Base-by-base conservation (phyloP, 495 filamentous ascomycete genomes). In the Corynascus novoguineensis region DNA sequence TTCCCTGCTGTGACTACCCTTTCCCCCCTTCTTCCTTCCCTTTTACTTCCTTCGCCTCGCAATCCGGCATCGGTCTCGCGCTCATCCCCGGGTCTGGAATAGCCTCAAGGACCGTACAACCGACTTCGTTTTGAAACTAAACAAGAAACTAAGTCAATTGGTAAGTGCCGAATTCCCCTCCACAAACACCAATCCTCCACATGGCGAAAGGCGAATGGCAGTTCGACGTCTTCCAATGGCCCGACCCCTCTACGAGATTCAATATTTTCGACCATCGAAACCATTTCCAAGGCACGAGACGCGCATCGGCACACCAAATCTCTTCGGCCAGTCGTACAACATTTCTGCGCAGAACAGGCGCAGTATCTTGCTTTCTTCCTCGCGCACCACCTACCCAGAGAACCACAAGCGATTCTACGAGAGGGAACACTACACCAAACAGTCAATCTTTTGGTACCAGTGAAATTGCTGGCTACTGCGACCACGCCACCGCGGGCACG, bases 11-110 rank as follows among this genome's bases (percentile, higher is more conserved):
- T 35, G 19, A 22, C 51, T 34, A 53, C 37, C 63, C 53, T 53
- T 34, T 55, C 37, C 63, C 53, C 58, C 34, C 19, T 31, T 28
- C 50, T 50, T 29, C 32, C 38, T 40, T 59, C 25, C 49, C 58
- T 50, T 59, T 53, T 58, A 59, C 63, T 63, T 61, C 61, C 57
- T 48, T 45, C 50, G 63, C n/a, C 55, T 47, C 50, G 19, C 58
- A 53, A 22, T 50, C 56, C 49, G 28, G 55, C 38, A 11, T 37
- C 47, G 56, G 42, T 54, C 8, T 55, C 57, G 57, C 59, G 58
- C 54, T 51, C 48, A 44, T 49, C 42, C 35, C 44, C 58, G 45
- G 24, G 24, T 49, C 35, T 19, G 28, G 21, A 35, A 51, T 11
- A 61, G 53, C n/a, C n/a, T n/a, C 50, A 56, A 58, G 35, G 44